phyloP scores from a whole-genome alignment of 129 eudicot species.

The Pittosporum tobira region DNA sequence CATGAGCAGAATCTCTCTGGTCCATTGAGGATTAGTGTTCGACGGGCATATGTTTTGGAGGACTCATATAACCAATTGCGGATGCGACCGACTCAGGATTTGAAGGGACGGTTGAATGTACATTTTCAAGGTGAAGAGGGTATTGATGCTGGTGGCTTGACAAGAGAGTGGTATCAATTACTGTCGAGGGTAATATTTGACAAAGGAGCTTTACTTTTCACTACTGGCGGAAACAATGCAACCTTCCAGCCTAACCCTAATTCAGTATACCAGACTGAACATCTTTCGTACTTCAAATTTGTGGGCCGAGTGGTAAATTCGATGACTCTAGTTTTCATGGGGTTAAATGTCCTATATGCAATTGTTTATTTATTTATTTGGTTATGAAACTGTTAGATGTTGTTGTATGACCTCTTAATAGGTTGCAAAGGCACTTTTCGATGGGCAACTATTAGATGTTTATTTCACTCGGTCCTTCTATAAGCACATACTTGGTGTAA shows the following conservation, averaged over 20 bases:
- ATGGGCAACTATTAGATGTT: conserved; percentile 92
- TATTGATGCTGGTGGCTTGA: conserved; percentile 98
- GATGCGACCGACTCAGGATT: conserved; percentile 76
- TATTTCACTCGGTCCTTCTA: conserved; percentile 95
- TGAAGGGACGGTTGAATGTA: conserved; percentile 90
- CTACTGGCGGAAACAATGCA: conserved; percentile 95
- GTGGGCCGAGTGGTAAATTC: conserved; percentile 96
- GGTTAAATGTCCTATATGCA: background rate
- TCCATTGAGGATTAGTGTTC: conserved; percentile 80
- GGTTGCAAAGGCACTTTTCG: conserved; percentile 97
- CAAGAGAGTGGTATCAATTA: conserved; percentile 97
- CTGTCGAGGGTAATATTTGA: conserved; percentile 89
- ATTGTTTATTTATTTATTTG: background rate
- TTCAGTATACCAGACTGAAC: conserved; percentile 96
- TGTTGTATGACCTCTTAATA: conserved; percentile 14
- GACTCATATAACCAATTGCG: conserved; percentile 95
- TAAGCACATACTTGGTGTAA: conserved; percentile 95
- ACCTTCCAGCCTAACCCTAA: conserved; percentile 97
- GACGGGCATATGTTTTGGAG: conserved; percentile 96
- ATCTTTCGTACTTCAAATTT: conserved; percentile 92
- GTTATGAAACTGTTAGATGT: background rate
- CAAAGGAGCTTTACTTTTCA: conserved; percentile 95
- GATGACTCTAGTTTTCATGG: background rate
- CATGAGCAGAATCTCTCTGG: conserved; percentile 91
- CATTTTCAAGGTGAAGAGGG: conserved; percentile 99